A percentile compares a stretch with the other conserved stretches of the same genome.
Conservation (phyloP, 1,284 basidiomycete genomes). For the Ustilago hordei region DNA sequence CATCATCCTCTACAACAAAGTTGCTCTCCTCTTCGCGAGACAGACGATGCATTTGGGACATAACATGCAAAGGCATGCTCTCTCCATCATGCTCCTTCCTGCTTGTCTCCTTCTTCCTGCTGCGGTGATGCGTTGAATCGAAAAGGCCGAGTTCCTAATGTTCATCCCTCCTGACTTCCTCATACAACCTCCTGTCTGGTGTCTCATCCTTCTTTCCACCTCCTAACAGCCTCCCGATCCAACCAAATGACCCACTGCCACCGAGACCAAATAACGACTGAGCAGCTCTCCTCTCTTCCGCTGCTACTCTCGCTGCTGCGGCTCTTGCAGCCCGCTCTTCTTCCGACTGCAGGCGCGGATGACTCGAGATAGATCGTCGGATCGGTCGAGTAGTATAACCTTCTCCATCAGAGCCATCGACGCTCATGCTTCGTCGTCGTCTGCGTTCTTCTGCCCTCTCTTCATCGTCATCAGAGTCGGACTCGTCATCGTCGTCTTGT, state of each 20-base stretch:
- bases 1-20: constrained; percentile 18
- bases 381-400: constrained; percentile 53
- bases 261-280: constrained; percentile 69
- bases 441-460: constrained; percentile 13
- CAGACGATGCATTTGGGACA: not conserved
- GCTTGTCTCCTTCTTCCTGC: constrained; percentile 3
- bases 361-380: constrained; percentile 57
- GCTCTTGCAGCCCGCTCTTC: constrained; percentile 79
- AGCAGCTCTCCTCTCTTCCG: constrained; percentile 74
- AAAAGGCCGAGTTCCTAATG: constrained; percentile 58
- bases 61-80: constrained; percentile 12
- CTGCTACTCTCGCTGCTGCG: constrained; percentile 54
- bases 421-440: constrained; percentile 28
- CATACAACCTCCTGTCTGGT: constrained; percentile 49
- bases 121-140: constrained; percentile 2
- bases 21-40: not conserved
- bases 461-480: constrained; percentile 38
- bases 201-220: constrained; percentile 21
- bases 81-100: constrained; percentile 5
- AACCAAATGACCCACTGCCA: constrained; percentile 12
- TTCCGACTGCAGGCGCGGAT: constrained; percentile 76
- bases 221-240: constrained; percentile 36
- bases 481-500: constrained; percentile 53
- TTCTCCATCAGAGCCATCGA: constrained; percentile 21
- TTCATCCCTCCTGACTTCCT: constrained; percentile 51